Evolutionary conservation across 139 green algal genomes (phyloP).

Genomic region (Parachlorella kessleri): DNA sequence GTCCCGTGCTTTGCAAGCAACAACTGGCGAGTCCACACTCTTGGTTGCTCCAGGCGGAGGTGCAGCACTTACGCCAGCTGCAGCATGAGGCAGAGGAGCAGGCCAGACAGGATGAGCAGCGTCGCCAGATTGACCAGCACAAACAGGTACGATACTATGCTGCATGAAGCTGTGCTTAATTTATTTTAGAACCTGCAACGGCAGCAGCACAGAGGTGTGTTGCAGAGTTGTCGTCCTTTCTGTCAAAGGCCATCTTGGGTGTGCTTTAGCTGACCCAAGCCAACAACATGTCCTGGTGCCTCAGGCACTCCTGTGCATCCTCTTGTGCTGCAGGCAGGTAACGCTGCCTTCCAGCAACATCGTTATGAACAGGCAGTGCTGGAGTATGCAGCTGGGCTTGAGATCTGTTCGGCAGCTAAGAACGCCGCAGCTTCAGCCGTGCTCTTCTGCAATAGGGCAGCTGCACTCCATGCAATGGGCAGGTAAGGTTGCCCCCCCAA

Average conservation of each 20-base stretch:
- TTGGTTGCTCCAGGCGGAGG: neutral
- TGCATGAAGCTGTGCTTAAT: too few relatives aligned
- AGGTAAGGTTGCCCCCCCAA: too few relatives aligned
- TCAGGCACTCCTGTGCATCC: too few relatives aligned
- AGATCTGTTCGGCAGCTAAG: neutral
- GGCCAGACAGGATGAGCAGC: neutral
- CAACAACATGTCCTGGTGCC: too few relatives aligned
- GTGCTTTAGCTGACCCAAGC: too few relatives aligned
- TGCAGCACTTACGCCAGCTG: neutral
- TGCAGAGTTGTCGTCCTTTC: too few relatives aligned
- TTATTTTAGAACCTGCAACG: too few relatives aligned
- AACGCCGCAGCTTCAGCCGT: neutral
- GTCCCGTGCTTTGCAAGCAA: too few relatives aligned
- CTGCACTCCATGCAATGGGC: neutral
- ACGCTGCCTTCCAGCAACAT: slow-evolving; percentile 14
- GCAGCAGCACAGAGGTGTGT: too few relatives aligned
- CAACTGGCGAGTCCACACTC: too few relatives aligned
- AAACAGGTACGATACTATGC: neutral
- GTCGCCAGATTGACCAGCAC: neutral
- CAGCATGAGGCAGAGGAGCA: neutral
- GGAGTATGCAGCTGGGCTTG: neutral
- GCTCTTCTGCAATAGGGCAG: neutral
- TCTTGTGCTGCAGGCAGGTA: slow-evolving; percentile 3
- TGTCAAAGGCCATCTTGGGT: too few relatives aligned
- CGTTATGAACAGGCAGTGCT: slow-evolving; percentile 11